These are phyloP conservation scores for Vaccinium corymbosum DNA, from an alignment of 148 eudicot species.

Conservation along the genomic window DNA sequence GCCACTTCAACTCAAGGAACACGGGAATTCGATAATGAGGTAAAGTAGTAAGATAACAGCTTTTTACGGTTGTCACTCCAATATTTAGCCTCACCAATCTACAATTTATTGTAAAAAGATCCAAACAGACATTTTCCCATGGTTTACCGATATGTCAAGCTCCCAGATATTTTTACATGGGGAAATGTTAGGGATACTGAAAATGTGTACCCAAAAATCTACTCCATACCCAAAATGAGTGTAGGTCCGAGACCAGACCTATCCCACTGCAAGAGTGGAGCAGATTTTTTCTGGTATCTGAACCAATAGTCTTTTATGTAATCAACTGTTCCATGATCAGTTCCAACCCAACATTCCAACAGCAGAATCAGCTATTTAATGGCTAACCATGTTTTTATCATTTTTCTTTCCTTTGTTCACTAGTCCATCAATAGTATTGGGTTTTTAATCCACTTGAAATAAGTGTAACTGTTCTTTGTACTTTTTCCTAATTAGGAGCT, in stretches of 20 bases:
- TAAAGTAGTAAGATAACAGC: background rate
- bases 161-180: background rate
- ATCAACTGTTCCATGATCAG: background rate
- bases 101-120: background rate
- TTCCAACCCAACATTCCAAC: background rate
- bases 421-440: no score
- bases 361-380: background rate
- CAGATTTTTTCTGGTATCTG: no score
- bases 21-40: slow-evolving; percentile 61
- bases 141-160: background rate
- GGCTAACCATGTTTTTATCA: slow-evolving; percentile 9
- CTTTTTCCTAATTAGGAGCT: background rate
- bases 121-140: background rate
- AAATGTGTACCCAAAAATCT: no score
- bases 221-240: no score
- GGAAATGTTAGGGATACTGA: no score
- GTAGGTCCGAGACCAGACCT: no score
- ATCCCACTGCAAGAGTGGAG: no score
- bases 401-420: background rate
- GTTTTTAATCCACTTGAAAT: background rate
- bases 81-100: background rate
- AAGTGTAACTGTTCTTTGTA: background rate
- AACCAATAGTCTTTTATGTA: background rate
- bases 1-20: slow-evolving; percentile 61
- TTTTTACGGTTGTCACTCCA: background rate